Evolutionary conservation across 768 basidiomycete species (phyloP), one percentile per base, ranked within the genome.

Genomic region (Tulasnella sp.): DNA sequence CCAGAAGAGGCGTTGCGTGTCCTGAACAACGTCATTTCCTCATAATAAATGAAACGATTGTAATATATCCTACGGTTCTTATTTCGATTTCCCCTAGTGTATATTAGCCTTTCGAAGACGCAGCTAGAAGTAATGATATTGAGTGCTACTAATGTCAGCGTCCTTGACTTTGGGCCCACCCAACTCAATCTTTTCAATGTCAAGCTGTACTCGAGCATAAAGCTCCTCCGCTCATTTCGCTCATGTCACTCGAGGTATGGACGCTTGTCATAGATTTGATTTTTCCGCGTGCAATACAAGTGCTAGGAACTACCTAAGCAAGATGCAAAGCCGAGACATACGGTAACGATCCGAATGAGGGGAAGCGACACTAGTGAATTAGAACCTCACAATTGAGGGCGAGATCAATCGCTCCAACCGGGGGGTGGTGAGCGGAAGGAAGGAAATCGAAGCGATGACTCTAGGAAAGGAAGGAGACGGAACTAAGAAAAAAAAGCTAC

Each of bases 331-430:
- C 51, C 48, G n/a, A 67, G 61, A 67, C 61, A 15, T 67, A 67
- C 61, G 61, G 61, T 26, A 67, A 61, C 57, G 57, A 61, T 26
- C 57, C 57, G 57, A 61, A 61, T 2, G 61, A 67, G 32, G 32
- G 29, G 61, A 67, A 67, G 61, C 61, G 61, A 67, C 61, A 67
- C 61, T 67, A 67, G 11, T 67, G 61, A 67, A 67, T 67, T 67
- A 67, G 61, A 67, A 67, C 61, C 61, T 67, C 61, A 35, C 29
- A 23, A 61, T 13, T 5, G 32, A 35, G 61, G 61, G 61, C 61
- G 61, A 67, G 61, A 67, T 35, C 61, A 67, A 67, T 35, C 61
- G 61, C 61, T 67, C 29, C 61, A 67, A 67, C 61, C 29, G 61
- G 32, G 29, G 32, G 29, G 29, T 67, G n/a, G 26, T 29, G 61